Base-by-base conservation (phyloP, 768 basidiomycete genomes). In the Tulasnella sp. region DNA sequence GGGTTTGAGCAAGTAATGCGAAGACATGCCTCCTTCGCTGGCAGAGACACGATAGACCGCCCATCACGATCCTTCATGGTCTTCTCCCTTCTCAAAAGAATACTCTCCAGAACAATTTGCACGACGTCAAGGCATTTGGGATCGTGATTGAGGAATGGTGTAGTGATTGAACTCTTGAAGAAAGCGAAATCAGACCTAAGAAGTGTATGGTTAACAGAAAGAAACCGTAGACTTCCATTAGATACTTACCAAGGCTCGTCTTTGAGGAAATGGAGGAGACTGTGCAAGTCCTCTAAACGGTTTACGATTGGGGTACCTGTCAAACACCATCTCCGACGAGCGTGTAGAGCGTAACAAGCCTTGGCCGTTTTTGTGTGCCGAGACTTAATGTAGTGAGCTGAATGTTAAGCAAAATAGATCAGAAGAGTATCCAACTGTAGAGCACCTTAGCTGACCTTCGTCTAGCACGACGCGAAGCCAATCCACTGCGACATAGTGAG, bases 251-350 rank as follows among this genome's bases (percentile, higher is more conserved):
- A 72, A n/a, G 71, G 71, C 34, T 72, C 71, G 34, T 72, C 71
- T 29, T 37, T 26, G n/a, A 72, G 59, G 71, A 72, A 72, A 36
- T 65, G 71, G 26, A 62, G 73, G n/a, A 80, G 78, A 74, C 80
- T 79, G 77, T 90, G 94, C 17, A 98, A 83, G 77, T 98, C 96
- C 76, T 95, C 92, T 6, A 96, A 83, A 75, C 89, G 88, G 78
- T 98, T 98, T 71, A 97, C 92, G 73, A 98, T 98, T 0, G 96
- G 96, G 5, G 96, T 98, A 85, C 90, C 94, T 14, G 94, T 96
- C 35, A 96, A 87, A 3, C 93, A 93, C 96, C 96, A 98, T 75
- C 91, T 84, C 62, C 92, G 82, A 74, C 88, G 84, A 5, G 91
- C 91, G 26, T 84, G 85, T 11, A 98, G 83, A 5, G 91, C 91